Evolutionary conservation across 139 green algal species (phyloP), one percentile per base, ranked within the genome.

Genomic region (Diplosphaera chodatii): DNA sequence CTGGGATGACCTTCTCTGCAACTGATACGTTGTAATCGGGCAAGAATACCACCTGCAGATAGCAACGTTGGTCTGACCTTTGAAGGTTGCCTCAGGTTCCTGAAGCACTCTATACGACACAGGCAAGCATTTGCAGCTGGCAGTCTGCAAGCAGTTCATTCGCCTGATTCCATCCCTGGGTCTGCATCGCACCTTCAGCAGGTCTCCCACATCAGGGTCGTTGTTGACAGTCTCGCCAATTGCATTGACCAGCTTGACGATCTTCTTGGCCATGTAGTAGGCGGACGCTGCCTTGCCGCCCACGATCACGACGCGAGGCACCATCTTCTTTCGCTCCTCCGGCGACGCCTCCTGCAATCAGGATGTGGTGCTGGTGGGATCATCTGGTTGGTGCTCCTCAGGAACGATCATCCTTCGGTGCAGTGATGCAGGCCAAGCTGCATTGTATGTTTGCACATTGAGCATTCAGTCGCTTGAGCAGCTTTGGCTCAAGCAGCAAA

Each of bases 261-360:
- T 99, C 78, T 92, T 89, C 93, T 99, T 99, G 67, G 96, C 96
- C 88, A 96, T 93, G 74, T 93, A 86, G 81, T 99, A 99, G 31
- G 92, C 94, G 27, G 90, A 90, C 32, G 92, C 93, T 22, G 92
- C 92, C 84, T 96, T 96, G 68, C 90, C 87, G 66, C 90, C 90
- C 64, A 95, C 83, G 27, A 95, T 80, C 23, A 71, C 67, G 29
- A 87, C 85, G 48, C 86, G 82, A 20, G 89, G 89, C 31, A 80
- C 74, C 28, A 84, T 69, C 73, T 84, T 77, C 62, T 79, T 83
- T 33, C 84, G 76, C 84, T 96, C 82, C 78, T 89, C 81, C 20
- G 89, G 82, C 40, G 32, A 80, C 29, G 71, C 67, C 22, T 63
- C 68, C 69, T 59, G 48, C 48, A 25, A 5, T 59, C 48, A 18